Base-by-base conservation (phyloP, 2,329 filamentous ascomycete species). In the Stagonosporopsis chrysanthemi region DNA sequence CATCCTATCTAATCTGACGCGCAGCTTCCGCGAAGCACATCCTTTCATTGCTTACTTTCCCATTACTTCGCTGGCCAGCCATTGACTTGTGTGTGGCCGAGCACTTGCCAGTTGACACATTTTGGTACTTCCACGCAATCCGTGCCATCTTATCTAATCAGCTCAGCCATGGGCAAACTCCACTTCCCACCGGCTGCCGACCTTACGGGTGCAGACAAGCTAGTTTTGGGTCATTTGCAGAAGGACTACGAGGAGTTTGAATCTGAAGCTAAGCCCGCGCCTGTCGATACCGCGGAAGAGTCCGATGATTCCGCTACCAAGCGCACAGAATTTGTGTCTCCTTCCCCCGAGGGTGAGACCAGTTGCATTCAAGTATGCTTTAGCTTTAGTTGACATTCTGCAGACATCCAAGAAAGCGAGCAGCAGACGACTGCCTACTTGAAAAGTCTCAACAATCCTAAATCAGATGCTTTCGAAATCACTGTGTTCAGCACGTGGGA, bases 401-500 rank as follows among this genome's bases (percentile, higher is more conserved):
- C 36, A 75, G 73, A 75, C 58, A 58, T 65, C 15, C 66, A 69
- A 50, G 69, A 74, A 29, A 63, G 64, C 23, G 64, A 70, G 42
- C 66, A 72, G 51, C 68, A 72, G 53, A 75, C 78, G 11, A 77
- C 84, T 48, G 68, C 77, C 15, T 75, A 74, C n/a, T 69, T 86
- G 45, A 75, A 80, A 59, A 76, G 77, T 24, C 69, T 83, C 44
- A 86, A 86, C 65, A 74, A 85, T 62, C 78, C 80, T 11, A 73
- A 74, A 2, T 73, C 78, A 56, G 61, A 75, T n/a, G 66, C 74
- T 15, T 86, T 86, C 64, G 78, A 84, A 58, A 82, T 83, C n/a
- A 85, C 83, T 14, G 77, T 86, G 28, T 84, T 86, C 63, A 77
- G 80, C 40, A 75, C 77, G 19, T 81, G 80, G 76, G 84, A 87